A percentile compares a stretch with the other conserved stretches of the same genome.
Evolutionary conservation across 495 filamentous ascomycete species (phyloP).

Genomic region (Pyrenula massariospora): DNA sequence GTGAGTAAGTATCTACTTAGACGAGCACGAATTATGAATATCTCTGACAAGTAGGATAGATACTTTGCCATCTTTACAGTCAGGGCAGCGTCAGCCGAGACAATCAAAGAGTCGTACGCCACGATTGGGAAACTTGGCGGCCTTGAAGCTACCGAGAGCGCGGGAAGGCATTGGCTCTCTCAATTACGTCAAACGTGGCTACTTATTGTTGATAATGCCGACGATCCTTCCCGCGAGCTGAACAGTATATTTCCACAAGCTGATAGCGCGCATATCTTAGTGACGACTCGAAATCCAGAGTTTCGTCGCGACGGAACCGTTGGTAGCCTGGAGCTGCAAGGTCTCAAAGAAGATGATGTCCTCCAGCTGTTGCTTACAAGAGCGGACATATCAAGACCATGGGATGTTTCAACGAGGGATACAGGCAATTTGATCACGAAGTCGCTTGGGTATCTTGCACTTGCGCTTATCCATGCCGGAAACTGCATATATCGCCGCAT

Average conservation of each 20-base stretch:
- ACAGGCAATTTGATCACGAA: conserved; percentile 12
- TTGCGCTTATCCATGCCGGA: conserved; percentile 28
- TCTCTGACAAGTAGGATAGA: not conserved
- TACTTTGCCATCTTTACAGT: not conserved
- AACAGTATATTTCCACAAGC: conserved; percentile 16
- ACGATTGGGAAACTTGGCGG: conserved; percentile 8
- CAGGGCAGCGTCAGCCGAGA: conserved; percentile 5
- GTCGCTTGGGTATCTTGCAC: conserved; percentile 25
- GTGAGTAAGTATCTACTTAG: no score
- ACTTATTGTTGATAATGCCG: conserved; percentile 29
- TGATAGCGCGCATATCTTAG: conserved; percentile 16
- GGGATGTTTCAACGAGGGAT: conserved; percentile 2
- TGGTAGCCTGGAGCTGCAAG: conserved; percentile 11
- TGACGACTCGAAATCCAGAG: conserved; percentile 23
- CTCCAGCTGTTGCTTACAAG: not conserved
- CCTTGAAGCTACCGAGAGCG: conserved; percentile 8
- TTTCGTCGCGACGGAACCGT: conserved; percentile 10
- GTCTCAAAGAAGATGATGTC: conserved; percentile 14
- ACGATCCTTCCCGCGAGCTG: conserved; percentile 16
- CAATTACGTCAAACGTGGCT: conserved; percentile 15
- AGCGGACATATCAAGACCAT: conserved; percentile 6
- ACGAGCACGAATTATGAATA: not conserved
- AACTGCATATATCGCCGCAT: conserved; percentile 14
- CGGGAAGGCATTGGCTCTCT: conserved; percentile 11
- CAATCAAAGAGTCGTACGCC: conserved; percentile 8